Base-by-base conservation (phyloP, 768 basidiomycete species). In the Candolleomyces eurysporus region DNA sequence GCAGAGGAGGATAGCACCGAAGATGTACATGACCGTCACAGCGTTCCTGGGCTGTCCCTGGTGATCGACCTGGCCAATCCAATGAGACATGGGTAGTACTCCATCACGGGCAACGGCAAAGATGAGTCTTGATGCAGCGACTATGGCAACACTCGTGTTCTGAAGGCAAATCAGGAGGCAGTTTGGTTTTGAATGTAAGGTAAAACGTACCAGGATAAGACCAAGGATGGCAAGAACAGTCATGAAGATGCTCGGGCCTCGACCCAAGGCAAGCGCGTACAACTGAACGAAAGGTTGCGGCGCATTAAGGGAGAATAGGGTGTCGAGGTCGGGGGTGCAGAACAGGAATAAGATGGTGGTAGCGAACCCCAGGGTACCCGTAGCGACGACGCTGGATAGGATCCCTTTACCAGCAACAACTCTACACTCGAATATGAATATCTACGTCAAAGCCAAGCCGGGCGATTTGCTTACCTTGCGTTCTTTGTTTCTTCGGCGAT, bases 81-180 rank as follows among this genome's bases (percentile, higher is more conserved):
- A 96, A 13, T 75, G 62, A 0, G 91, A 94, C 51, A 91, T 71
- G 0, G 95, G 94, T 11, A 97, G 78, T 0, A 96, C 92, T 31
- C 94, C 94, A 66, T 97, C 95, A 57, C 95, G 88, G n/a, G 94
- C 94, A 49, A 97, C 90, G 9, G 94, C 95, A 68, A 91, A 97
- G 45, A 97, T 82, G 30, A 97, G 82, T 4, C 94, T 85, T 13
- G 93, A 95, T 13, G 93, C 85, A 1, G 95, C 94, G 19, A 96
- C 92, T 60, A 96, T 87, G 17, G 91, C 85, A 48, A 96, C 84
- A 64, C 89, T 92, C 0, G 94, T 94, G 72, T 91, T 95, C 90
- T 93, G 30, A 45, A 46, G 43, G 58, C 61, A 36, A 50, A 56
- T 58, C 1, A 60, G 50, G 36, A 19, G 13, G 52, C 53, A 17